phyloP scores from a whole-genome alignment of 2,329 filamentous ascomycete genomes.

The Xylariaceae sp. region DNA sequence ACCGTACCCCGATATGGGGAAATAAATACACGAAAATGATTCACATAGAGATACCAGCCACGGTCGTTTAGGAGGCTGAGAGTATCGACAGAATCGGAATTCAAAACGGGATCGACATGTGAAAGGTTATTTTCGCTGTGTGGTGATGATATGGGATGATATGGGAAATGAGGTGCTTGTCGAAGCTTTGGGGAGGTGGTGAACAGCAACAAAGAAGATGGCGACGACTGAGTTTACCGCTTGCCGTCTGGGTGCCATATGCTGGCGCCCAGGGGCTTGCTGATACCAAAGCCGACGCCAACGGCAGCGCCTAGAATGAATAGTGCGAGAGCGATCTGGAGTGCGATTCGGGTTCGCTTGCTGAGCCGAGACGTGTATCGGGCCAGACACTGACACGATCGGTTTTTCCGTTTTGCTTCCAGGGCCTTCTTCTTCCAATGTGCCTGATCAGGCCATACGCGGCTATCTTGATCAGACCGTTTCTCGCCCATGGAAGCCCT shows the following conservation, averaged over 20 bases:
- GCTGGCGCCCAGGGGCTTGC: slow-evolving; percentile 54
- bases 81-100: not conserved
- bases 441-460: slow-evolving; percentile 55
- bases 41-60: not conserved
- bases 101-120: not conserved
- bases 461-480: slow-evolving; percentile 41
- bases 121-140: not conserved
- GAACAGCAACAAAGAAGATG: not conserved
- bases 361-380: too few species aligned
- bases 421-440: slow-evolving; percentile 57
- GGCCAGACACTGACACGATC: slow-evolving; percentile 48
- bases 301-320: slow-evolving; percentile 50
- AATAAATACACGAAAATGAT: not conserved
- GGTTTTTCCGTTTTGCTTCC: slow-evolving; percentile 46
- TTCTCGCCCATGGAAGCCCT: slow-evolving; percentile 31
- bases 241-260: slow-evolving; percentile 44
- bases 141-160: too few species aligned
- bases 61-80: not conserved
- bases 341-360: slow-evolving; percentile 48
- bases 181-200: too few species aligned
- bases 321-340: slow-evolving; percentile 49
- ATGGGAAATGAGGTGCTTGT: not conserved
- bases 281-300: slow-evolving; percentile 54
- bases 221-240: slow-evolving; percentile 11
- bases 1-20: not conserved